These are phyloP conservation scores for Moesziomyces sp. DNA, from an alignment of 1,284 basidiomycete genomes.

Conservation along the genomic window DNA sequence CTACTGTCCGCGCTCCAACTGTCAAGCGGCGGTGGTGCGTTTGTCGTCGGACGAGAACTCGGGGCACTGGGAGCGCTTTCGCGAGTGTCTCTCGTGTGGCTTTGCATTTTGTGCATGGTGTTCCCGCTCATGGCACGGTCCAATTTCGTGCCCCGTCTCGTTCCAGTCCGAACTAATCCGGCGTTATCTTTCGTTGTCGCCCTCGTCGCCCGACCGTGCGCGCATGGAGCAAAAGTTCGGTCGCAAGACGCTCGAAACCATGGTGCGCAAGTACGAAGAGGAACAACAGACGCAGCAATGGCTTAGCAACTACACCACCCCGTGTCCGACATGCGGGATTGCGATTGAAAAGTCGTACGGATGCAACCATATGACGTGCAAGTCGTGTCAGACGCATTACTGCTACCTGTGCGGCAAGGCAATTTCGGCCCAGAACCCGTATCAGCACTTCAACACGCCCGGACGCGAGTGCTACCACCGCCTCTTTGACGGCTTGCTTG, in stretches of 20 bases:
- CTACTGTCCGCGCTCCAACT: constrained; percentile 45
- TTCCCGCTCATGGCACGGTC: constrained; percentile 46
- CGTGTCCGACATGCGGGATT: constrained; percentile 46
- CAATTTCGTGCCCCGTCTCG: constrained; percentile 29
- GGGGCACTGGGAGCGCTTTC: constrained; percentile 49
- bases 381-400: constrained; percentile 47
- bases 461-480: constrained; percentile 37
- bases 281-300: constrained; percentile 44
- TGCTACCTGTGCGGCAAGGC: constrained; percentile 52
- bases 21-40: constrained; percentile 39
- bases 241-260: constrained; percentile 32
- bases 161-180: constrained; percentile 42
- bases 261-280: constrained; percentile 42
- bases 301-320: constrained; percentile 39
- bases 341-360: constrained; percentile 50
- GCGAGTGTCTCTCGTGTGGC: constrained; percentile 45
- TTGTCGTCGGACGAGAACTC: constrained; percentile 40
- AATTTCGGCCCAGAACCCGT: constrained; percentile 40
- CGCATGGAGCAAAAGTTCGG: constrained; percentile 39
- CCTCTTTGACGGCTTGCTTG: constrained; percentile 38
- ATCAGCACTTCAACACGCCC: constrained; percentile 44
- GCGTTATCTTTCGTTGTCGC: constrained; percentile 22
- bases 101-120: constrained; percentile 53
- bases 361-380: constrained; percentile 56
- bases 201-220: constrained; percentile 15